These are phyloP conservation scores for Trichaptum fuscoviolaceum DNA, from an alignment of 768 basidiomycete species.

Conservation along the genomic window DNA sequence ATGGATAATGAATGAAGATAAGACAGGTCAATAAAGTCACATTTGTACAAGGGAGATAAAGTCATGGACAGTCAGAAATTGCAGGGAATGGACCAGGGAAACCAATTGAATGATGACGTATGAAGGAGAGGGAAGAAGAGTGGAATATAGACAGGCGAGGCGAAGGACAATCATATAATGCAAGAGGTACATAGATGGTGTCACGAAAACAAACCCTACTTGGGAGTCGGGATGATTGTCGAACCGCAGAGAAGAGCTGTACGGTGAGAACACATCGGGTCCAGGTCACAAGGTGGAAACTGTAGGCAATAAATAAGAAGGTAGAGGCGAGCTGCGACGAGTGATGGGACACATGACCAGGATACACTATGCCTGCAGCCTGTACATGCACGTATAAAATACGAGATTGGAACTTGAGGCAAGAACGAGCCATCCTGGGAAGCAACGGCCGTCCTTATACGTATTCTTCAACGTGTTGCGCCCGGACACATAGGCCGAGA, in stretches of 20 bases:
- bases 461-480: background rate
- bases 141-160: background rate
- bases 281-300: background rate
- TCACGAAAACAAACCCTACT: background rate
- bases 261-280: background rate
- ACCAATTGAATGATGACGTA: background rate
- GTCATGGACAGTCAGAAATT: background rate
- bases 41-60: background rate
- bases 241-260: too few relatives aligned
- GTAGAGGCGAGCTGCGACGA: background rate
- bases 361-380: background rate
- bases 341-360: background rate
- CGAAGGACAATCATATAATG: background rate
- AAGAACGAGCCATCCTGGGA: background rate
- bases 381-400: background rate
- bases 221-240: background rate
- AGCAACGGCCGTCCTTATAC: background rate
- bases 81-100: background rate
- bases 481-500: background rate
- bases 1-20: background rate
- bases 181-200: background rate
- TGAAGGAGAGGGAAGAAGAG: background rate
- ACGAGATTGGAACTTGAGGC: background rate
- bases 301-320: background rate
- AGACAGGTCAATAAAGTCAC: background rate